A percentile compares a stretch with the other conserved stretches of the same genome.
Evolutionary conservation across 2,329 filamentous ascomycete genomes (phyloP).

Genomic region (Pseudogymnoascus sp.): DNA sequence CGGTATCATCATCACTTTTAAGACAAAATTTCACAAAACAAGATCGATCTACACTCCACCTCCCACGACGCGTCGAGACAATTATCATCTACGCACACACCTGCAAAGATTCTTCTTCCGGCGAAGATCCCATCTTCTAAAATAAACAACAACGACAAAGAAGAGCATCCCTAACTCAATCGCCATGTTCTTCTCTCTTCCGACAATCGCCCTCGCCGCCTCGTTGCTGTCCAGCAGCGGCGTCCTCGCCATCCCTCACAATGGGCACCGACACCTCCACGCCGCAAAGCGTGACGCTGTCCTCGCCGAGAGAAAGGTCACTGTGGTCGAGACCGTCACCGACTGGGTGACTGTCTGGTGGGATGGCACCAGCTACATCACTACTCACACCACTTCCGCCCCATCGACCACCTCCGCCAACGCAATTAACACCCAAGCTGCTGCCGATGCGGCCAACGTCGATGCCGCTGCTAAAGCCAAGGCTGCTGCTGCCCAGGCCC

Average conservation of each 20-base stretch:
- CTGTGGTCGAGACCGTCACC: slow-evolving; percentile 4
- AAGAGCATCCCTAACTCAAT: background rate
- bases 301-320: slow-evolving; percentile 11
- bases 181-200: slow-evolving; percentile 23
- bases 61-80: background rate
- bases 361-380: slow-evolving; percentile 20
- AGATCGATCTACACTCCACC: slow-evolving; percentile 4
- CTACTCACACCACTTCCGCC: too few species aligned
- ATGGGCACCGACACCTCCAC: slow-evolving; percentile 16
- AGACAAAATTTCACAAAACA: background rate
- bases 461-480: slow-evolving; percentile 12
- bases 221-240: slow-evolving; percentile 27
- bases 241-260: slow-evolving; percentile 18
- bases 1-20: background rate
- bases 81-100: background rate
- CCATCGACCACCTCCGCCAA: background rate
- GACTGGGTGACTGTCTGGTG: slow-evolving; percentile 17
- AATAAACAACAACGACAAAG: slow-evolving; percentile 6
- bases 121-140: background rate
- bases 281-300: slow-evolving; percentile 19
- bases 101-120: background rate
- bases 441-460: background rate
- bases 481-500: background rate
- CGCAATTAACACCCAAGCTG: background rate
- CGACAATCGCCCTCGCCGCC: slow-evolving; percentile 23